These are phyloP conservation scores for Chrysosphaeria jannelii DNA, from an alignment of 2,329 filamentous ascomycete genomes.

Conservation along the genomic window DNA sequence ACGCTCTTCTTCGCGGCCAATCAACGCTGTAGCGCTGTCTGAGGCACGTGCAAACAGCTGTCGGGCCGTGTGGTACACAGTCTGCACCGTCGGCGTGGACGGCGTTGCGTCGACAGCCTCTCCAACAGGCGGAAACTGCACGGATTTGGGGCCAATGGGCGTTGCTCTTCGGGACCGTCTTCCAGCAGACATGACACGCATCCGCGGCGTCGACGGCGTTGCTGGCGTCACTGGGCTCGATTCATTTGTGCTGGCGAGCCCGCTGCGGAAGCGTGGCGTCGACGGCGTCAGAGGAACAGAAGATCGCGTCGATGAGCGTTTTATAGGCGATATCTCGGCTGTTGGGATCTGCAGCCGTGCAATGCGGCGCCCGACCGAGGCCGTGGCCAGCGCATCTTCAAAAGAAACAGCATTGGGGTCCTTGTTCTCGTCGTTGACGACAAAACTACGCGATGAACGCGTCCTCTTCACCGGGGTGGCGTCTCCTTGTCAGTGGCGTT, in stretches of 20 bases:
- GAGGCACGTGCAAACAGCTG: constrained; percentile 64
- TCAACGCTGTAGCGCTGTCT: constrained; percentile 38
- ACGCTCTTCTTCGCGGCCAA: constrained; percentile 44
- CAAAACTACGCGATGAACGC: constrained; percentile 12
- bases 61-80: constrained; percentile 62
- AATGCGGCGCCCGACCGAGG: constrained; percentile 1
- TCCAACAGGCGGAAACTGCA: not conserved
- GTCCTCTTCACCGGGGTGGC: constrained; percentile 15
- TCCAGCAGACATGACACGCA: constrained; percentile 49
- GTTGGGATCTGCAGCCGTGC: constrained; percentile 1
- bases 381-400: constrained; percentile 8
- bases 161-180: constrained; percentile 51
- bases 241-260: constrained; percentile 12
- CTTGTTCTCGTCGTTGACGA: constrained; percentile 35
- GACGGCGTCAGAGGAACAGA: constrained; percentile 31
- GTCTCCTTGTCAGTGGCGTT: no score
- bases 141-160: constrained; percentile 17
- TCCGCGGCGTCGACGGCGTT: constrained; percentile 50
- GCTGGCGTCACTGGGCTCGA: constrained; percentile 8
- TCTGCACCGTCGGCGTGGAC: constrained; percentile 36
- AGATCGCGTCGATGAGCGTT: constrained; percentile 1
- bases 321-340: constrained; percentile 1
- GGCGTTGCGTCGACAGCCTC: constrained; percentile 17
- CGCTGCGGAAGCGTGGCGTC: constrained; percentile 56
- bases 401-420: constrained; percentile 18